Conservation (phyloP, 495 filamentous ascomycete genomes). For the Neohortaea acidophila region DNA sequence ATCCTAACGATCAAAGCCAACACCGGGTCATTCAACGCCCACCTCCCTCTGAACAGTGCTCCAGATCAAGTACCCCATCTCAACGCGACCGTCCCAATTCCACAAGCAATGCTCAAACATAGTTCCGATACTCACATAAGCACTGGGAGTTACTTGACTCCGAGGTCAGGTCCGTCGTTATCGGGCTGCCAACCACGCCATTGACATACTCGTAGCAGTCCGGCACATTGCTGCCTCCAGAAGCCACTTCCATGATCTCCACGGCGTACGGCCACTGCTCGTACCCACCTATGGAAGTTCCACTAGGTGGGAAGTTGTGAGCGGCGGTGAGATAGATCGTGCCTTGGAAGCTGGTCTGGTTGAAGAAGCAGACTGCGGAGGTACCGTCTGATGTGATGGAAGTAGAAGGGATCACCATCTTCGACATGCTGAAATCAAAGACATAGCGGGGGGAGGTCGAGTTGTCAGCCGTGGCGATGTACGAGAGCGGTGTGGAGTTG, state of each 20-base stretch:
- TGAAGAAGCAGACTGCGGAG: conserved; percentile 35
- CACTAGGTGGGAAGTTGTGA: conserved; percentile 12
- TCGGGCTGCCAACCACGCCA: conserved; percentile 11
- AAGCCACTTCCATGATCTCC: conserved; percentile 31
- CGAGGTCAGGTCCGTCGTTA: conserved; percentile 10
- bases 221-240: conserved; percentile 30
- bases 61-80: too few relatives aligned
- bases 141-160: conserved; percentile 16
- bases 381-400: conserved; percentile 21
- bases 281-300: conserved; percentile 14
- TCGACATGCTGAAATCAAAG: conserved; percentile 33
- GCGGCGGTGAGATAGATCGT: conserved; percentile 34
- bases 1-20: too few relatives aligned
- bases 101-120: too few relatives aligned
- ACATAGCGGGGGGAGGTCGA: conserved; percentile 31
- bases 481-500: conserved; percentile 25
- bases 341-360: conserved; percentile 33
- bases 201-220: conserved; percentile 28
- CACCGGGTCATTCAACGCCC: too few relatives aligned
- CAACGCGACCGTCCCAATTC: too few relatives aligned
- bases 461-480: conserved; percentile 22
- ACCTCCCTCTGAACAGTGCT: too few relatives aligned
- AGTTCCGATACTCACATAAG: conserved; percentile 25
- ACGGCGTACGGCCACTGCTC: conserved; percentile 35
- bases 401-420: conserved; percentile 30